Evolutionary conservation across 176 grass and related monocot species (phyloP), one percentile per base, ranked within the genome.

Genomic region (Oryza brachyantha): DNA sequence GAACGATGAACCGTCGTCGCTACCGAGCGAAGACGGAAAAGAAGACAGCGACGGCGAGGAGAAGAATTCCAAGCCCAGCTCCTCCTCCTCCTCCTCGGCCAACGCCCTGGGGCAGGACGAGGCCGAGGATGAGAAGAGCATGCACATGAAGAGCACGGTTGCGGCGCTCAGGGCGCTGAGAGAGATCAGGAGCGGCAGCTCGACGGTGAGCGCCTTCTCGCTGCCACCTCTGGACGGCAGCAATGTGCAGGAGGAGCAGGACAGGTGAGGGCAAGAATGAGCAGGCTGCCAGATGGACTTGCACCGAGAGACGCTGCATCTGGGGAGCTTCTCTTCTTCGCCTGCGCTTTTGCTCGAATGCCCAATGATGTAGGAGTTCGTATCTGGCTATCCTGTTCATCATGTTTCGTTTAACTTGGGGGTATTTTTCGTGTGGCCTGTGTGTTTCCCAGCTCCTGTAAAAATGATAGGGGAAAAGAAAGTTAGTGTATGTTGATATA

Each of bases 121-220:
- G 64, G 83, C 85, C 22, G 89, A 95, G 60, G 81, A 83, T 70
- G 85, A 87, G 78, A 87, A 90, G 84, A 79, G 88, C 76, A 40
- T 81, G 76, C 87, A 86, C 83, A 89, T 91, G 88, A 94, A 91
- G 76, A 90, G 86, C 81, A 90, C 84, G 13, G 52, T 89, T 13
- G 89, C 89, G 5, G 89, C 89, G 6, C 74, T 95, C 64, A 81
- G 89, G 43, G 58, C 84, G 43, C 78, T 90, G 48, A 85, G 79
- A 61, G 93, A 92, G 59, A 95, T 92, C 24, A 83, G 89, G 19
- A 89, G 93, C 73, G 74, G 74, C 74, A 92, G 93, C 81, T 95
- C 93, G 0, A 95, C 89, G 0, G 86, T 89, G 32, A 95, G 81
- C 40, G 64, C 72, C 0, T 90, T 92, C 75, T 95, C 89, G 61